phyloP scores from a whole-genome alignment of 768 basidiomycete species.

The Termitomyces sp. region DNA sequence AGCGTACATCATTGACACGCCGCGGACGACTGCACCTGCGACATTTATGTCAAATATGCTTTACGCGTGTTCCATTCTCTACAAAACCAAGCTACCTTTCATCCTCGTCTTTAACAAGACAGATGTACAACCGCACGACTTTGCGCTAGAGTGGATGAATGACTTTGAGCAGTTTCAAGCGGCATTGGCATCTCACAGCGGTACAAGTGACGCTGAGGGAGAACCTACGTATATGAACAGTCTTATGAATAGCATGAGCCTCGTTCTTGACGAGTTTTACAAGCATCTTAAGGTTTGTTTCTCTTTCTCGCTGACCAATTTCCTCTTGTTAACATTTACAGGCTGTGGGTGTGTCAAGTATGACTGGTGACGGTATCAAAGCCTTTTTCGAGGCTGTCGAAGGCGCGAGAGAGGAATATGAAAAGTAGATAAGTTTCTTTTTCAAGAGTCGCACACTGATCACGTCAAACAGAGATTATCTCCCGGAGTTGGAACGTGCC shows the following conservation, averaged over 20 bases:
- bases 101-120: conserved; percentile 99
- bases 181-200: conserved; percentile 69
- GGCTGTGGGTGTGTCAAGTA: conserved; percentile 94
- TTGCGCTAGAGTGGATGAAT: conserved; percentile 96
- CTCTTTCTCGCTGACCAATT: neutral
- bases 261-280: conserved; percentile 98
- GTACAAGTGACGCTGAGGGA: conserved; percentile 69
- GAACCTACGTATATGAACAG: conserved; percentile 98
- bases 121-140: conserved; percentile 84
- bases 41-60: conserved; percentile 99
- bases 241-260: conserved; percentile 98
- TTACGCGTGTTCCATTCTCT: conserved; percentile 97
- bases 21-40: conserved; percentile 87
- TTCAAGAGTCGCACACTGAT: conserved; percentile 1
- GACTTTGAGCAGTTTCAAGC: conserved; percentile 96
- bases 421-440: conserved; percentile 49
- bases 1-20: conserved; percentile 97
- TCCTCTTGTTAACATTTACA: conserved; percentile 21
- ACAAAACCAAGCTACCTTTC: conserved; percentile 97
- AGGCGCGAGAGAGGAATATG: conserved; percentile 81
- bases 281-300: conserved; percentile 79
- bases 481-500: conserved; percentile 81
- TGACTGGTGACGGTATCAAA: conserved; percentile 91
- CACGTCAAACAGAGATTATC: conserved; percentile 62
- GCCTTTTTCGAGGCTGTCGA: conserved; percentile 93